Conservation (phyloP, 768 basidiomycete genomes). For the Amanita phalloides region DNA sequence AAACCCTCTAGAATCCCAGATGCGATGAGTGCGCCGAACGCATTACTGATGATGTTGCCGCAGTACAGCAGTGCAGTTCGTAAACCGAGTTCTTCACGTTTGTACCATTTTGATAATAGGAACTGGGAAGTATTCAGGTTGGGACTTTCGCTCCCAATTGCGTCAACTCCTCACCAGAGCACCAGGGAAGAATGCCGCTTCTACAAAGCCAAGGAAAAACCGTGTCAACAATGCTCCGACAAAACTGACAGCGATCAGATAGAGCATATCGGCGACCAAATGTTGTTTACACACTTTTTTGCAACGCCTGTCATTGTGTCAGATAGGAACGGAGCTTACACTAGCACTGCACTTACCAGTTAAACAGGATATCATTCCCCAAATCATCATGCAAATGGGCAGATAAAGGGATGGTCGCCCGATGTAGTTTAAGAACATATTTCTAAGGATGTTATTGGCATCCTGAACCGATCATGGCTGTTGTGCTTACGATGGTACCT, state of each 20-base stretch:
- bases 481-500: conserved; percentile 57
- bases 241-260: conserved; percentile 30
- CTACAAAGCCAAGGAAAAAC: conserved; percentile 67
- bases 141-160: too few relatives aligned
- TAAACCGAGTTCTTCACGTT: conserved; percentile 58
- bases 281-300: conserved; percentile 21
- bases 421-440: conserved; percentile 64
- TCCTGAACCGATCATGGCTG: background rate
- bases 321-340: too few relatives aligned
- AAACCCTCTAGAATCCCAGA: conserved; percentile 69
- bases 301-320: conserved; percentile 18
- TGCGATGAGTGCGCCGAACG: conserved; percentile 76
- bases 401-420: conserved; percentile 63
- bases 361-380: conserved; percentile 52
- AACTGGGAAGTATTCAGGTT: conserved; percentile 21
- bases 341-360: conserved; percentile 26
- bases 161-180: conserved; percentile 22
- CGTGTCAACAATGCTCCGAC: conserved; percentile 61
- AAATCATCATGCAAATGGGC: conserved; percentile 57
- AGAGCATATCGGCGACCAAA: background rate
- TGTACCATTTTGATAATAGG: conserved; percentile 73
- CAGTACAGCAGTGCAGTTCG: conserved; percentile 64
- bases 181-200: conserved; percentile 68
- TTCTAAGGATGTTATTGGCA: conserved; percentile 28
- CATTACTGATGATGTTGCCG: conserved; percentile 76